These are phyloP conservation scores for Starmera pachycereana DNA, from an alignment of 805 yeast genomes.

Conservation along the genomic window DNA sequence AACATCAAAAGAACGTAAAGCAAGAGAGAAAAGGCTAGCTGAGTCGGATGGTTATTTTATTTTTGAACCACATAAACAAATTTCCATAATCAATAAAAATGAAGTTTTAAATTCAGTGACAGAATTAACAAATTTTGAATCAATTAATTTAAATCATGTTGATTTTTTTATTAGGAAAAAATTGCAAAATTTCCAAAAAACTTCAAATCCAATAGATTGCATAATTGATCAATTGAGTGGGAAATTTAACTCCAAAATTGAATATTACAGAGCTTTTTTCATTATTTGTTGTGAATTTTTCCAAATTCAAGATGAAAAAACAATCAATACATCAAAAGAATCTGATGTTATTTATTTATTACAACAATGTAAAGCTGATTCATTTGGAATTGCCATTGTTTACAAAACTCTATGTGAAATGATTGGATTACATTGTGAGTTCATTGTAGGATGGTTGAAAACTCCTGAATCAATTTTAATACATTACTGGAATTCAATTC, in stretches of 20 bases:
- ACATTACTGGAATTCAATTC: slow-evolving; percentile 83
- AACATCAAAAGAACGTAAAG: slow-evolving; percentile 55
- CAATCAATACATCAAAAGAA: slow-evolving; percentile 25
- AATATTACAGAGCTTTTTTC: slow-evolving; percentile 56
- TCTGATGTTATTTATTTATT: slow-evolving; percentile 34
- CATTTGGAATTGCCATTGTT: slow-evolving; percentile 68
- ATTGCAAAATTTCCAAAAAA: slow-evolving; percentile 22
- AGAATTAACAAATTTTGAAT: slow-evolving; percentile 18
- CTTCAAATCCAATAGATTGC: slow-evolving; percentile 43
- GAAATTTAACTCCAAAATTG: slow-evolving; percentile 42
- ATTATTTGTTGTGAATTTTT: slow-evolving; percentile 53
- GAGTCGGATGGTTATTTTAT: slow-evolving; percentile 51
- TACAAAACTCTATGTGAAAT: slow-evolving; percentile 64
- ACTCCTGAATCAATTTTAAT: slow-evolving; percentile 64
- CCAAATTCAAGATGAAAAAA: slow-evolving; percentile 29
- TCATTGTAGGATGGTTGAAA: slow-evolving; percentile 76
- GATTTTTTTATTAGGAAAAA: slow-evolving; percentile 29
- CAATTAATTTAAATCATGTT: slow-evolving; percentile 28
- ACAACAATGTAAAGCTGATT: slow-evolving; percentile 41
- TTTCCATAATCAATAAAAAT: slow-evolving; percentile 35
- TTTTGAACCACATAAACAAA: slow-evolving; percentile 48
- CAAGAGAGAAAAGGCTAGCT: slow-evolving; percentile 55
- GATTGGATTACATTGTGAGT: slow-evolving; percentile 62
- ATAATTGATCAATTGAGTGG: slow-evolving; percentile 42
- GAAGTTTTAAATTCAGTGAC: slow-evolving; percentile 27